Evolutionary conservation across 208 protist species (phyloP).

Genomic region (Trypanosoma mega): DNA sequence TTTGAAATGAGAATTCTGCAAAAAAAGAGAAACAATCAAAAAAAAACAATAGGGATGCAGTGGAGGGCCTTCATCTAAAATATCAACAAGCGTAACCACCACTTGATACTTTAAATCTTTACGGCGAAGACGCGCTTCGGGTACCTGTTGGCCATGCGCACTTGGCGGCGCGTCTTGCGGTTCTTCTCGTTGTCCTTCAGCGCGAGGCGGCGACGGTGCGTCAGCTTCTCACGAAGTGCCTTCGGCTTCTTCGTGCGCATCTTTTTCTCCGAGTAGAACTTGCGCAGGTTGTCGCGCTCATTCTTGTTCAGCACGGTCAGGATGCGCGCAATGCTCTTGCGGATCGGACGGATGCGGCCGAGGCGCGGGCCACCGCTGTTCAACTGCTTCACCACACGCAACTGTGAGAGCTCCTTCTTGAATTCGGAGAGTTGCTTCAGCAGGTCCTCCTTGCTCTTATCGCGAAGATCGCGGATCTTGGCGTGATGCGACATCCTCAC

Average conservation of each 20-base stretch:
- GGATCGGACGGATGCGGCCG: slow-evolving; percentile 95
- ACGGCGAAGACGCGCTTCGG: slow-evolving; percentile 89
- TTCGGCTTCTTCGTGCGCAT: slow-evolving; percentile 73
- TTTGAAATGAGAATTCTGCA: too few relatives aligned
- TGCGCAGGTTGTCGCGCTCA: slow-evolving; percentile 89
- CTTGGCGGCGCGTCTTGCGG: slow-evolving; percentile 83
- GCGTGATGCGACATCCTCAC: slow-evolving; percentile 79
- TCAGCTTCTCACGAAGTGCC: slow-evolving; percentile 84
- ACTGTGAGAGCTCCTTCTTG: slow-evolving; percentile 97
- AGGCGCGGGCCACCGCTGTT: slow-evolving; percentile 89
- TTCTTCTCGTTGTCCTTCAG: slow-evolving; percentile 89
- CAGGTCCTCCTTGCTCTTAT: slow-evolving; percentile 96
- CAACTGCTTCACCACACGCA: slow-evolving; percentile 96
- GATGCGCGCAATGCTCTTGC: slow-evolving; percentile 97
- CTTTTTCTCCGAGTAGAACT: slow-evolving; percentile 94
- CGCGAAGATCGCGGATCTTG: slow-evolving; percentile 91
- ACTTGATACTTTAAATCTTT: slow-evolving; percentile 62
- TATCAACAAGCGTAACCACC: too few relatives aligned
- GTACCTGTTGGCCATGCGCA: slow-evolving; percentile 75
- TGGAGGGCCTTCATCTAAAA: too few relatives aligned
- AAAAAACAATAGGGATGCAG: background rate
- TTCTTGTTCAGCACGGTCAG: slow-evolving; percentile 98
- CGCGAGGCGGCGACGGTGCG: slow-evolving; percentile 82
- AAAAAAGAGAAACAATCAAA: background rate
- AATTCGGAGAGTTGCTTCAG: slow-evolving; percentile 95